Conservation (phyloP, 1,284 basidiomycete genomes). For the Gastroboletus turbinatus region DNA sequence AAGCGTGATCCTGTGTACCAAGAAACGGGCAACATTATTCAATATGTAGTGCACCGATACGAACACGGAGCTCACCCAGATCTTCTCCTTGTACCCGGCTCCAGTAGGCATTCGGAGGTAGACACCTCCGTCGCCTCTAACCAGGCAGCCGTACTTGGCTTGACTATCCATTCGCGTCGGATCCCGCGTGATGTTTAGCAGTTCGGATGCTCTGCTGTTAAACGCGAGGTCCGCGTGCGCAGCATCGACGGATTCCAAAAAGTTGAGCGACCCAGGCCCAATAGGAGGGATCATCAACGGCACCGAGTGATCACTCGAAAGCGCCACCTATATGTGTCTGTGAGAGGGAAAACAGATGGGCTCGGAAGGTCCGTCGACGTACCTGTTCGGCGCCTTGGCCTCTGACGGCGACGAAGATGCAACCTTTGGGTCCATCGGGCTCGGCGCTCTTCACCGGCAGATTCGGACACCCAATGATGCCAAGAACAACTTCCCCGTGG, state of each 20-base stretch:
- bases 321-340: constrained; percentile 36
- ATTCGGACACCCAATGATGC: constrained; percentile 96
- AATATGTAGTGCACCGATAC: neutral
- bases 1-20: constrained; percentile 80
- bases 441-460: constrained; percentile 60
- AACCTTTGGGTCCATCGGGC: constrained; percentile 66
- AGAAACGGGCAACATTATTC: neutral
- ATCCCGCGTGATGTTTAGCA: constrained; percentile 66
- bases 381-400: constrained; percentile 84
- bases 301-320: constrained; percentile 44
- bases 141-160: constrained; percentile 91
- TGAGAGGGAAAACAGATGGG: neutral
- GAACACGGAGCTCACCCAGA: constrained; percentile 61
- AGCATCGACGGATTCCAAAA: constrained; percentile 94
- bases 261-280: constrained; percentile 52
- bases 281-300: constrained; percentile 49
- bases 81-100: constrained; percentile 83
- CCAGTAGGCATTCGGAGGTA: constrained; percentile 92
- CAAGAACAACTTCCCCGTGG: constrained; percentile 81
- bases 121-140: constrained; percentile 84
- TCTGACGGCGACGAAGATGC: constrained; percentile 80
- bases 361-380: constrained; percentile 10
- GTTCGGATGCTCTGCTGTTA: constrained; percentile 71
- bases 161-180: constrained; percentile 96
- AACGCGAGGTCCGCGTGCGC: constrained; percentile 90